A percentile compares a stretch with the other conserved stretches of the same genome.
phyloP scores from a whole-genome alignment of 2,329 filamentous ascomycete genomes.

The Teratosphaeria viscida region DNA sequence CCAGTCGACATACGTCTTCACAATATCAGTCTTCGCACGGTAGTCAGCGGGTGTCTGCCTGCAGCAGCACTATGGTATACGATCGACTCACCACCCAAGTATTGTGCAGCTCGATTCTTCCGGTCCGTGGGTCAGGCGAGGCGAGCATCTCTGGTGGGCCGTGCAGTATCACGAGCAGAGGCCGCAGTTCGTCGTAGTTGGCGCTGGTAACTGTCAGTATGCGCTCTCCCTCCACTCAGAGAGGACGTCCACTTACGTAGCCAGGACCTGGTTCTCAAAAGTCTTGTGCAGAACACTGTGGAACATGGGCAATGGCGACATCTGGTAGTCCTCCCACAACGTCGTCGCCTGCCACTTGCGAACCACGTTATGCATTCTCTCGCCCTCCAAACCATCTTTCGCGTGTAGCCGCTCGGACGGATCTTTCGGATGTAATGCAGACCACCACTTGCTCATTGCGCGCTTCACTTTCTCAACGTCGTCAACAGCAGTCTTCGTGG shows the following conservation, averaged over 20 bases:
- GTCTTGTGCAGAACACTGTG: conserved; percentile 41
- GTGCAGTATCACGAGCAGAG: conserved; percentile 77
- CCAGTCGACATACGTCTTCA: conserved; percentile 76
- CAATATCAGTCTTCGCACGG: conserved; percentile 61
- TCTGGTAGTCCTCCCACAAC: conserved; percentile 61
- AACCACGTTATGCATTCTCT: conserved; percentile 69
- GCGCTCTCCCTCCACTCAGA: background rate
- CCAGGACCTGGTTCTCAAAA: conserved; percentile 22
- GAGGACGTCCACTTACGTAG: conserved; percentile 17
- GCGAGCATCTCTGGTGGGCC: conserved; percentile 45
- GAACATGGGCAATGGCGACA: conserved; percentile 73
- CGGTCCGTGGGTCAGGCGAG: conserved; percentile 43
- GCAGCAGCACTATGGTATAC: conserved; percentile 17
- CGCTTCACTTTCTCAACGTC: conserved; percentile 48
- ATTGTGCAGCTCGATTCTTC: conserved; percentile 70
- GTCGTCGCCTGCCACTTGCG: conserved; percentile 63
- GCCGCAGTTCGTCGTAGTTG: conserved; percentile 54
- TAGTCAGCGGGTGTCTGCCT: conserved; percentile 31
- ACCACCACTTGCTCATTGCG: conserved; percentile 64
- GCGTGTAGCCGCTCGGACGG: conserved; percentile 21
- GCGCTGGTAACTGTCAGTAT: conserved; percentile 36
- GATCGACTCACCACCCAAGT: conserved; percentile 64
- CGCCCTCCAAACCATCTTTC: conserved; percentile 30
- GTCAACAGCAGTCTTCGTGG: conserved; percentile 43
- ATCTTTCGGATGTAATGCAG: conserved; percentile 66